These are phyloP conservation scores for Dioscorea alata DNA, from an alignment of 106 monocot genomes.

Conservation along the genomic window DNA sequence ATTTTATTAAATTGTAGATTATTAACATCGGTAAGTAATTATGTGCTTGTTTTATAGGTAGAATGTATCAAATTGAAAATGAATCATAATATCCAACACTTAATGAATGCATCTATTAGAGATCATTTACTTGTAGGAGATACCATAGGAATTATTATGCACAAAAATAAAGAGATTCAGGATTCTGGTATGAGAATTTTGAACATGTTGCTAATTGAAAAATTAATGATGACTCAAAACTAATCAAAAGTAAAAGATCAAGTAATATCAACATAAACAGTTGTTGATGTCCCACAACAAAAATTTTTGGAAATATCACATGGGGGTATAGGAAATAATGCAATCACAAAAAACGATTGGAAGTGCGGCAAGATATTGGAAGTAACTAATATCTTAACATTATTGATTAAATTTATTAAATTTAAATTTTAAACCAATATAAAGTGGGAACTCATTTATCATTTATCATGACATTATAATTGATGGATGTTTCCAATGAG, in stretches of 20 bases:
- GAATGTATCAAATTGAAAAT: background rate
- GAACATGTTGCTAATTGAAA: background rate
- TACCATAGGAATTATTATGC: background rate
- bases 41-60: background rate
- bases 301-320: background rate
- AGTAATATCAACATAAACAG: background rate
- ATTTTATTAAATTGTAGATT: background rate
- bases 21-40: background rate
- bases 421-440: no score
- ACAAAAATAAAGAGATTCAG: background rate
- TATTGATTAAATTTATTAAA: no score
- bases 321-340: background rate
- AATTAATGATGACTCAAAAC: background rate
- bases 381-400: no score
- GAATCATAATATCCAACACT: background rate
- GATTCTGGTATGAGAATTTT: background rate
- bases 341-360: background rate
- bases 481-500: no score
- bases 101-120: background rate
- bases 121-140: background rate
- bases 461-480: no score
- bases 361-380: background rate
- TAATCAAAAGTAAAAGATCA: no score
- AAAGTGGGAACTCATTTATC: no score
- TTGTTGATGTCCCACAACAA: background rate